phyloP scores from a whole-genome alignment of 2,329 filamentous ascomycete species.

The Cordyceps cicadae region DNA sequence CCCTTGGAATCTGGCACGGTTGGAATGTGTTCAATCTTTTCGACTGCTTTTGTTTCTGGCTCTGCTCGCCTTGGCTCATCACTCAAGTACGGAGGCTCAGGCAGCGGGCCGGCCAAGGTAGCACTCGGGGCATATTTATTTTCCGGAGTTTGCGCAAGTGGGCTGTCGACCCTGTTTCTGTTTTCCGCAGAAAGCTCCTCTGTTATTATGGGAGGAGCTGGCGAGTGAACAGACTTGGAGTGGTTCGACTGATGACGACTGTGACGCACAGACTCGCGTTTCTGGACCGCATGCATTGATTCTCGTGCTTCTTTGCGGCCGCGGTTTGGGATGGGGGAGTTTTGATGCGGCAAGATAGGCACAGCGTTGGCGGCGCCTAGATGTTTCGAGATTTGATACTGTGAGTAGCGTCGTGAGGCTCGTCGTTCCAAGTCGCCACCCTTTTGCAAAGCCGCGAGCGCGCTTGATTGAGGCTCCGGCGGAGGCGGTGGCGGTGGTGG shows the following conservation, averaged over 20 bases:
- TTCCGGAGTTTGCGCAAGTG: conserved; percentile 48
- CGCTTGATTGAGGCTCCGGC: conserved; percentile 73
- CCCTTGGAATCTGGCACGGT: conserved; percentile 35
- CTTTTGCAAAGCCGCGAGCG: conserved; percentile 80
- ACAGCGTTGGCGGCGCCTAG: conserved; percentile 76
- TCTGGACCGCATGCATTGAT: conserved; percentile 63
- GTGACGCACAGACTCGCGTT: conserved; percentile 42
- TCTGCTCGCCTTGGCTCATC: conserved; percentile 8
- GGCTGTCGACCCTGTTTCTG: conserved; percentile 14
- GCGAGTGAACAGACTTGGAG: conserved; percentile 41
- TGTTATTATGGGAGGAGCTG: conserved; percentile 51
- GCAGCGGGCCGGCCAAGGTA: conserved; percentile 50
- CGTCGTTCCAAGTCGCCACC: conserved; percentile 87
- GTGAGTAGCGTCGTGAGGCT: conserved; percentile 87
- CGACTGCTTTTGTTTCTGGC: conserved; percentile 3
- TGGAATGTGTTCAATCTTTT: neutral
- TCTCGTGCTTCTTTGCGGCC: conserved; percentile 72
- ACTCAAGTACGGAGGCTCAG: conserved; percentile 28
- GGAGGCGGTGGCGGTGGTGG: conserved; percentile 63
- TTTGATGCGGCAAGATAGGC: conserved; percentile 77
- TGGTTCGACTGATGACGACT: conserved; percentile 40
- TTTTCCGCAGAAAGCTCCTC: conserved; percentile 41
- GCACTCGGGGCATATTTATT: conserved; percentile 54
- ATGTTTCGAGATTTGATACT: conserved; percentile 94
- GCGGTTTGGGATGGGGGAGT: conserved; percentile 74